These are phyloP conservation scores for Vicia sativa DNA, from an alignment of 306 rosid species.

Conservation along the genomic window DNA sequence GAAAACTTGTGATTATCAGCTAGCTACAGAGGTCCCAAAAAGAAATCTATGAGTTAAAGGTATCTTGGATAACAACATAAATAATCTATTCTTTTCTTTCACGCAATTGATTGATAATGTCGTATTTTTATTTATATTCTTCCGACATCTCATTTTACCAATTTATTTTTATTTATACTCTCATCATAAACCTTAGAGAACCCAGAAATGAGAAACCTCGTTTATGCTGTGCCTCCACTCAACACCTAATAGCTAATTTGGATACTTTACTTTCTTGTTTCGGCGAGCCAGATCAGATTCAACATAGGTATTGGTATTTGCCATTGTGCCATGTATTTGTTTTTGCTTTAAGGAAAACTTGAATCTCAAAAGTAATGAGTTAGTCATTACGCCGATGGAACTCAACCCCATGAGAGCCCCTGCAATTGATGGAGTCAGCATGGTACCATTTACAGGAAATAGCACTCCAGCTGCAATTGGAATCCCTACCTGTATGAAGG, in stretches of 20 bases:
- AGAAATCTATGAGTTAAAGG: neutral
- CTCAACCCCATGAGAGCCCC: conserved; percentile 97
- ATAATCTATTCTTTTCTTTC: neutral
- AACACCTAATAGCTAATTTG: conserved; percentile 43
- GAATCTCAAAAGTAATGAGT: conserved; percentile 78
- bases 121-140: conserved; percentile 10
- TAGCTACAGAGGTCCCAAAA: neutral
- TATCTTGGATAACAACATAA: neutral
- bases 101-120: neutral
- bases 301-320: conserved; percentile 32
- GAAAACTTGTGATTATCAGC: conserved; percentile 18
- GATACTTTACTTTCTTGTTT: conserved; percentile 41
- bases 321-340: conserved; percentile 42
- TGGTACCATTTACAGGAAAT: conserved; percentile 80
- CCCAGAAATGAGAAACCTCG: neutral
- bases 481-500: conserved; percentile 76
- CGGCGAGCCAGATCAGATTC: conserved; percentile 41
- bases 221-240: conserved; percentile 33
- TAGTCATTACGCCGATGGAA: conserved; percentile 86
- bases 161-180: conserved; percentile 10
- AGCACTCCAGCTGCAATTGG: conserved; percentile 94
- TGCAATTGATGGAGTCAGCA: conserved; percentile 94
- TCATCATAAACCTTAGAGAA: conserved; percentile 9
- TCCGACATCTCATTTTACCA: neutral
- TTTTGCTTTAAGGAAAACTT: conserved; percentile 66